Evolutionary conservation across 768 basidiomycete genomes (phyloP).

Genomic region (Ephemerocybe angulata): DNA sequence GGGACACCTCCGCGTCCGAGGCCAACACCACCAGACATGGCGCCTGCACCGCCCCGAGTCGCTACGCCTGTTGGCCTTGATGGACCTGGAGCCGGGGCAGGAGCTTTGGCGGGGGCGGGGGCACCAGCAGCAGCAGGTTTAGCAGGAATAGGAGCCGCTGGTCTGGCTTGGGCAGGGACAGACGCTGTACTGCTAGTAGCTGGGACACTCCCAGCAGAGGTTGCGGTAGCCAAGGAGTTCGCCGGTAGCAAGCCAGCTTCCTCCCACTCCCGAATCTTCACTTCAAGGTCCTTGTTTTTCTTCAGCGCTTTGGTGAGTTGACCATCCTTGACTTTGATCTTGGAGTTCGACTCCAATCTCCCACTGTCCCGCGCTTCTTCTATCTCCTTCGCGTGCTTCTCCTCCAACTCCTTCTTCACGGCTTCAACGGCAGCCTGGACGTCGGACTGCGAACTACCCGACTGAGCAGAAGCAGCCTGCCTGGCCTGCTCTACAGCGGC

Average conservation of each 20-base stretch:
- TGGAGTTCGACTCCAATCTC: conserved; percentile 56
- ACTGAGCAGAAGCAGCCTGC: conserved; percentile 31
- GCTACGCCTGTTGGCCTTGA: too few relatives aligned
- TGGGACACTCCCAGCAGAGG: conserved; percentile 22
- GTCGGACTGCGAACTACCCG: conserved; percentile 31
- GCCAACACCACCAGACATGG: too few relatives aligned
- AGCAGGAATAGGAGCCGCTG: conserved; percentile 13
- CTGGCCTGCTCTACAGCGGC: conserved; percentile 48
- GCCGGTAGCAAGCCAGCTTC: conserved; percentile 47
- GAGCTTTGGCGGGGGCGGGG: conserved; percentile 15
- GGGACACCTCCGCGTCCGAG: not conserved
- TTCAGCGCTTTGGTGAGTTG: conserved; percentile 60
- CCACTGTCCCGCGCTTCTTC: conserved; percentile 66
- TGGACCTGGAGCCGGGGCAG: too few relatives aligned
- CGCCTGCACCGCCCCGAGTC: too few relatives aligned
- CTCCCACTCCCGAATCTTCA: conserved; percentile 55
- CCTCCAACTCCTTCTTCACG: conserved; percentile 44
- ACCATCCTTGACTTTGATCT: conserved; percentile 66
- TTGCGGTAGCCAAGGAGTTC: conserved; percentile 25
- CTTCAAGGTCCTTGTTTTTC: conserved; percentile 66
- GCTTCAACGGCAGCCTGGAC: conserved; percentile 49
- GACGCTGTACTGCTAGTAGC: too few relatives aligned
- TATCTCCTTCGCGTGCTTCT: conserved; percentile 53
- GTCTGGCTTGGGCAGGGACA: conserved; percentile 5
- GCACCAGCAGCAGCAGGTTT: conserved; percentile 18